Percentiles rank a stretch among this genome's conserved stretches.
Conservation (phyloP, 768 basidiomycete genomes). For the Boletus insuetus region DNA sequence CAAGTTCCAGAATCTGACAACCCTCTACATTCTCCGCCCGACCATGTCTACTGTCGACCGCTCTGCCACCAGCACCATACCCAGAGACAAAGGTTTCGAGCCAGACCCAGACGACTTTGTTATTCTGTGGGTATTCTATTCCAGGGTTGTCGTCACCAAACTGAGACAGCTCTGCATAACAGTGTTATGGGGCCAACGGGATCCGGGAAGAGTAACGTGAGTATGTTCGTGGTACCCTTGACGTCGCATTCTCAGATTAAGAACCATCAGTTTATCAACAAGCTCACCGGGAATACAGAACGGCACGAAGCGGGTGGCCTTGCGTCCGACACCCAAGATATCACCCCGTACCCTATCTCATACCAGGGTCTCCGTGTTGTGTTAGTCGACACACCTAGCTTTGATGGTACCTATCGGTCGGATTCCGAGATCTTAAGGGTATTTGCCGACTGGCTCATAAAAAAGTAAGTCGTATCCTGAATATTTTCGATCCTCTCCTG, state of each 20-base stretch:
- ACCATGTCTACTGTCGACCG: background rate
- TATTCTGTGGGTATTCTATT: slow-evolving; percentile 10
- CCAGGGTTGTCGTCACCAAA: background rate
- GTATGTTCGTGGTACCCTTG: background rate
- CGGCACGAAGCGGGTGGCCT: background rate
- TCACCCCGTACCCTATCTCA: slow-evolving; percentile 2
- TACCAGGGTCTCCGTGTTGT: background rate
- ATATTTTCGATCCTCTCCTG: background rate
- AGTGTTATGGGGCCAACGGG: no score
- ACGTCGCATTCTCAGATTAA: background rate
- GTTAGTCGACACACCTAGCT: slow-evolving; percentile 22
- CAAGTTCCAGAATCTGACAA: no score
- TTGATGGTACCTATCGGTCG: slow-evolving; percentile 19
- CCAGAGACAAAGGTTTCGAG: background rate
- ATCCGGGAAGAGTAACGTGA: no score
- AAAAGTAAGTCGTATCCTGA: slow-evolving; percentile 8
- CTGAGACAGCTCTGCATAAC: background rate
- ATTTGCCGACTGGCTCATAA: slow-evolving; percentile 18
- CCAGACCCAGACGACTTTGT: slow-evolving; percentile 6
- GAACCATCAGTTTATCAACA: slow-evolving; percentile 12
- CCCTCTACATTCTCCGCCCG: no score
- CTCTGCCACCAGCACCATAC: background rate
- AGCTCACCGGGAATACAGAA: background rate
- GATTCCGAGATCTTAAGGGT: slow-evolving; percentile 9
- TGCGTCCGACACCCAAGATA: slow-evolving; percentile 7